Conservation (phyloP, 2,329 filamentous ascomycete species). For the Corinectria fuckeliana region DNA sequence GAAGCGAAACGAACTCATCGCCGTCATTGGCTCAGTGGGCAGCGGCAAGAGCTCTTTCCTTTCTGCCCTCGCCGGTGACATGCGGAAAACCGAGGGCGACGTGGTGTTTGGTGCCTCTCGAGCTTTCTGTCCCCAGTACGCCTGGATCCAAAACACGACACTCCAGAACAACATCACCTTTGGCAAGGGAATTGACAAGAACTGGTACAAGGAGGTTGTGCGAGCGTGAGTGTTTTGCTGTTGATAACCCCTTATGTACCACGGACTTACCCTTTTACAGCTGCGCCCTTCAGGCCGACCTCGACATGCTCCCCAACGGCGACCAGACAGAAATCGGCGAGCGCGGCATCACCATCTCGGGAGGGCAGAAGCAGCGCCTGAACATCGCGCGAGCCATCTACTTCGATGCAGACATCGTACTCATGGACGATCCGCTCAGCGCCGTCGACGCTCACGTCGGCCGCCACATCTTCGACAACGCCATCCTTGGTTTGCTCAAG, state of each 20-base stretch:
- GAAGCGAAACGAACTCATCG: conserved; percentile 78
- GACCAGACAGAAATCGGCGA: conserved; percentile 95
- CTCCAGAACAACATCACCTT: conserved; percentile 91
- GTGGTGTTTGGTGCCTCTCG: conserved; percentile 79
- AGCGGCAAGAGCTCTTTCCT: conserved; percentile 91
- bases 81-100: conserved; percentile 80
- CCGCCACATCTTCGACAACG: conserved; percentile 87
- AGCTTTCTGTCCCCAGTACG: conserved; percentile 94
- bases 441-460: conserved; percentile 75
- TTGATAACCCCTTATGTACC: conserved; percentile 16
- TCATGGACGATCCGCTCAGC: conserved; percentile 74
- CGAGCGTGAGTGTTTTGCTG: conserved; percentile 62
- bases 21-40: conserved; percentile 87
- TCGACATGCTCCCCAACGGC: conserved; percentile 91
- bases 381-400: conserved; percentile 88
- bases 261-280: conserved; percentile 42
- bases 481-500: conserved; percentile 86
- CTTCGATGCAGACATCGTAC: conserved; percentile 70
- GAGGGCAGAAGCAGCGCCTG: conserved; percentile 92
- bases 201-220: conserved; percentile 86
- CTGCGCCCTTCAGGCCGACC: conserved; percentile 82
- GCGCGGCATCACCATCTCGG: conserved; percentile 92
- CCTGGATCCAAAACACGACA: conserved; percentile 95
- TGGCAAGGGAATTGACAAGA: conserved; percentile 75
- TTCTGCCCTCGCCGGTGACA: conserved; percentile 89